Conservation (phyloP, 768 basidiomycete species). For the Udeniomyces megalosporus region DNA sequence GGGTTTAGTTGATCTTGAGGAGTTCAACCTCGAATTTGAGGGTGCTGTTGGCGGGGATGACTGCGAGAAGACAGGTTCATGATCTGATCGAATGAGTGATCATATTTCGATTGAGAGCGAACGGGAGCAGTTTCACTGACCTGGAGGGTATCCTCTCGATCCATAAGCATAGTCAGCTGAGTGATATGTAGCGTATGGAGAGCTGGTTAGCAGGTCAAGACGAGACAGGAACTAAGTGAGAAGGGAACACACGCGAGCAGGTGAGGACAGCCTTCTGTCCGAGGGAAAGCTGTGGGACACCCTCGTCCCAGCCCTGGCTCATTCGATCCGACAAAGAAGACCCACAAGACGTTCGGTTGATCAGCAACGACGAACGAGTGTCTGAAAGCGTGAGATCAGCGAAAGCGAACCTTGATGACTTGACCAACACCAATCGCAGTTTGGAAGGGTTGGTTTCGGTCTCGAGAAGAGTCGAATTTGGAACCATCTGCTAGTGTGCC, state of each 20-base stretch:
- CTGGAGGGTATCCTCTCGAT: conserved; percentile 27
- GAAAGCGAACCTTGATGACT: conserved; percentile 9
- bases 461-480: conserved; percentile 14
- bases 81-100: too few relatives aligned
- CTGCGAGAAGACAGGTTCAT: too few relatives aligned
- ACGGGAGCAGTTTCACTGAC: too few relatives aligned
- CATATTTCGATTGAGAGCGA: too few relatives aligned
- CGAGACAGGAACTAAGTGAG: background rate
- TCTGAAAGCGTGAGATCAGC: too few relatives aligned
- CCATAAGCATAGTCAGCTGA: conserved; percentile 23
- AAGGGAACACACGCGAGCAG: background rate
- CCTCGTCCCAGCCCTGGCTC: conserved; percentile 15
- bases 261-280: conserved; percentile 30
- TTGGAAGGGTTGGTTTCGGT: conserved; percentile 1
- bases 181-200: background rate
- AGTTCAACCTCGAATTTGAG: conserved; percentile 21
- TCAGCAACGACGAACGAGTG: too few relatives aligned
- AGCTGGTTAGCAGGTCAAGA: background rate
- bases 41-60: conserved; percentile 30
- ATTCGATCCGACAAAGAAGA: too few relatives aligned
- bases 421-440: conserved; percentile 2
- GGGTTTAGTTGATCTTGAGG: too few relatives aligned
- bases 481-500: conserved; percentile 1
- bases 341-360: too few relatives aligned
- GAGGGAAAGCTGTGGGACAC: conserved; percentile 26